phyloP scores from a whole-genome alignment of 768 basidiomycete species.

The Boletus patriciae region DNA sequence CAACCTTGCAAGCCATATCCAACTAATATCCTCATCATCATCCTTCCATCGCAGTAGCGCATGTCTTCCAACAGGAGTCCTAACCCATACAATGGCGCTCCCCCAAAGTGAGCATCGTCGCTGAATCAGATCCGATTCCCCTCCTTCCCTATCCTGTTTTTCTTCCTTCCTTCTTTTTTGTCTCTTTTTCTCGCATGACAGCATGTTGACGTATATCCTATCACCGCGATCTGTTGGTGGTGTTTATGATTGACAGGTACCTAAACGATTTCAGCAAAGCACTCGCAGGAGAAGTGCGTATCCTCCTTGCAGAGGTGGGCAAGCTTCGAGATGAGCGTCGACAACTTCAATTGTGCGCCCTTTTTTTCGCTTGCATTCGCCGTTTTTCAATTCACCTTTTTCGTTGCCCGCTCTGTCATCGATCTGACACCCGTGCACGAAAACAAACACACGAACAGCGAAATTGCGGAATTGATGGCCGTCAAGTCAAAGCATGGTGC shows the following conservation, averaged over 20 bases:
- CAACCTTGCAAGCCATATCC: not conserved
- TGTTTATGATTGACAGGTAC: constrained; percentile 40
- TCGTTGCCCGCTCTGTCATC: not conserved
- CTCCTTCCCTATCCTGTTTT: not conserved
- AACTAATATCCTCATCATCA: not conserved
- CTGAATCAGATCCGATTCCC: not conserved
- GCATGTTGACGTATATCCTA: constrained; percentile 5
- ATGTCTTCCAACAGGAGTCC: constrained; percentile 38
- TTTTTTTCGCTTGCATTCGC: not conserved
- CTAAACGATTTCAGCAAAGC: constrained; percentile 64
- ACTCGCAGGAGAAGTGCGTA: constrained; percentile 59
- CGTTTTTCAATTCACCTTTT: not conserved
- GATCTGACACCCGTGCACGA: not conserved
- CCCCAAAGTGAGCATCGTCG: constrained; percentile 32
- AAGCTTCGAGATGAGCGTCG: constrained; percentile 60
- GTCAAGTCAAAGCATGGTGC: constrained; percentile 80
- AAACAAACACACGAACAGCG: constrained; percentile 43
- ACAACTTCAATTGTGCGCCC: constrained; percentile 53
- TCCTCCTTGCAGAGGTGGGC: constrained; percentile 59
- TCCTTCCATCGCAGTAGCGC: constrained; percentile 8
- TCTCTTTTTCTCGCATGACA: not conserved
- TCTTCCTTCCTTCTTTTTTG: not conserved
- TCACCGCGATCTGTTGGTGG: not conserved
- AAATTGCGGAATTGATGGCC: constrained; percentile 82
- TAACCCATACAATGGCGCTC: constrained; percentile 33